A percentile compares a stretch with the other conserved stretches of the same genome.
phyloP scores from a whole-genome alignment of 345 rosid species.

The Mangifera indica region DNA sequence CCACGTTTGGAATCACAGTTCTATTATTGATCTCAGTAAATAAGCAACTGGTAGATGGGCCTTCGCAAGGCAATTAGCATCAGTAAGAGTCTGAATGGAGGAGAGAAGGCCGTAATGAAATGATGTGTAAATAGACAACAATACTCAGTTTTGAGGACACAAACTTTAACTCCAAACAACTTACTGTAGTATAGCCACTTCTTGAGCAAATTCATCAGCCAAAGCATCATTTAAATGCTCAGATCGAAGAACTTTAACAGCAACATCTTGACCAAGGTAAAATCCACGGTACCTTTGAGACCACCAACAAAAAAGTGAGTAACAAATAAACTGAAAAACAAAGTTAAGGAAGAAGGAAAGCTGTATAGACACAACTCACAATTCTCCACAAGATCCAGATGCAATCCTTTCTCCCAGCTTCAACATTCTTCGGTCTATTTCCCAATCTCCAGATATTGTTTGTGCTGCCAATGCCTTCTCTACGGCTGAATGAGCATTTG shows the following conservation, averaged over 20 bases:
- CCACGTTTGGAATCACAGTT: no score
- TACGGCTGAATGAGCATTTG: slow-evolving; percentile 34
- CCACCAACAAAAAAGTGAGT: slow-evolving; percentile 18
- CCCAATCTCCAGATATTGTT: slow-evolving; percentile 43
- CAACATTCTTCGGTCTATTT: slow-evolving; percentile 55
- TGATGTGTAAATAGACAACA: not conserved
- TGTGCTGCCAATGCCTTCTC: slow-evolving; percentile 31
- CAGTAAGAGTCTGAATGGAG: not conserved
- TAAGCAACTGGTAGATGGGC: not conserved
- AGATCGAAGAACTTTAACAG: slow-evolving; percentile 60
- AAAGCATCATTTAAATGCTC: slow-evolving; percentile 53
- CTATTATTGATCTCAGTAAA: not conserved
- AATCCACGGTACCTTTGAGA: slow-evolving; percentile 52
- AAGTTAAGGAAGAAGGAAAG: slow-evolving; percentile 17
- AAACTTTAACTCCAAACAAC: slow-evolving; percentile 17
- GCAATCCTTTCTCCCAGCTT: slow-evolving; percentile 63
- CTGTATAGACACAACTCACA: slow-evolving; percentile 42
- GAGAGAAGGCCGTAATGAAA: not conserved
- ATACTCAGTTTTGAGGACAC: not conserved
- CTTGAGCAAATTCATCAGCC: slow-evolving; percentile 63
- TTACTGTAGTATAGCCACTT: slow-evolving; percentile 69
- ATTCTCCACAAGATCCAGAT: slow-evolving; percentile 69
- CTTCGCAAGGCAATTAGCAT: not conserved
- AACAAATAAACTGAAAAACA: slow-evolving; percentile 3
- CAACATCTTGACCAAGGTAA: slow-evolving; percentile 75